Evolutionary conservation across 2,329 filamentous ascomycete genomes (phyloP).

Genomic region (Scleromitrula shiraiana): DNA sequence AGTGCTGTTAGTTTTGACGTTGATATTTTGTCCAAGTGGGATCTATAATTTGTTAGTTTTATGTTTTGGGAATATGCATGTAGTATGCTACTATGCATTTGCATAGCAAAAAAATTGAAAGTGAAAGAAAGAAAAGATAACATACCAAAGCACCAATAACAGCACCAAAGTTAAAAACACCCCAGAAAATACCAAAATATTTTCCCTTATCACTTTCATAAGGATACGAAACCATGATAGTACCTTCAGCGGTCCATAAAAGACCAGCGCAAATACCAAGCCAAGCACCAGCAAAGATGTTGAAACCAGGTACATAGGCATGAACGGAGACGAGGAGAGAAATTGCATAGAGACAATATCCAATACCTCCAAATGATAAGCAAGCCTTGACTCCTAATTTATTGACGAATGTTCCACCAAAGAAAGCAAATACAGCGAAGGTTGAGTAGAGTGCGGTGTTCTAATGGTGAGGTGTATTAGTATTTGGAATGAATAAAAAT

Average conservation of each 20-base stretch:
- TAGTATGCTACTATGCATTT: no score
- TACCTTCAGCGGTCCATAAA: conserved; percentile 75
- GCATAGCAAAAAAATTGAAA: not conserved
- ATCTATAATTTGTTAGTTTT: conserved; percentile 37
- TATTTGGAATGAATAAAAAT: conserved; percentile 5
- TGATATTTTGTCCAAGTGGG: conserved; percentile 64
- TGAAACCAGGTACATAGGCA: conserved; percentile 59
- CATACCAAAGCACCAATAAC: conserved; percentile 68
- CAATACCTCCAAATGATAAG: conserved; percentile 64
- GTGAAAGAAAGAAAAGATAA: conserved; percentile 7
- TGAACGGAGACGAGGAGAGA: conserved; percentile 66
- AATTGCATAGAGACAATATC: conserved; percentile 68
- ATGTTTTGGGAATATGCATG: no score
- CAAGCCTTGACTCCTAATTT: conserved; percentile 61
- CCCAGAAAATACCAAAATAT: conserved; percentile 89
- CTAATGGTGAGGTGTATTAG: conserved; percentile 10
- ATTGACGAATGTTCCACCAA: conserved; percentile 73
- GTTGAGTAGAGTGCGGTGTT: conserved; percentile 41
- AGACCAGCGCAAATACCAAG: conserved; percentile 73
- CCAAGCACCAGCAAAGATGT: conserved; percentile 67
- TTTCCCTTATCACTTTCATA: conserved; percentile 73
- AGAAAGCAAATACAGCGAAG: conserved; percentile 54
- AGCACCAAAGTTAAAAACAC: conserved; percentile 87
- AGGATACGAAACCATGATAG: conserved; percentile 87
- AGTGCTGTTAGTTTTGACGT: conserved; percentile 40